These are phyloP conservation scores for Kurtzmaniella natalensis DNA, from an alignment of 1,139 yeast species.

Conservation along the genomic window DNA sequence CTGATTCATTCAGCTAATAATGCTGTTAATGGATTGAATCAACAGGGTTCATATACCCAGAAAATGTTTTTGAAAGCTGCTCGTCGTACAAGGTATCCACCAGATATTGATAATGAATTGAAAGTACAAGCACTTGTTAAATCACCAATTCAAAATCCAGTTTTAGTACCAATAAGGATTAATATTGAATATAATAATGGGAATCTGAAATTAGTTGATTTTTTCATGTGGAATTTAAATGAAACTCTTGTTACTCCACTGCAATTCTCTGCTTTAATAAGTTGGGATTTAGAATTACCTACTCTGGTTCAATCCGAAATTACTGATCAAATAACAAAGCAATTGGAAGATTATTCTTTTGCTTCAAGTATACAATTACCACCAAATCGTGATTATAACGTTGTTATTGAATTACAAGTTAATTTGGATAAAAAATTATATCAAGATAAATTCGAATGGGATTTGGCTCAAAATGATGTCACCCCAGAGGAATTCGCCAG, in stretches of 20 bases:
- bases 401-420: slow-evolving; percentile 75
- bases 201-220: slow-evolving; percentile 62
- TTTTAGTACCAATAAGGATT: slow-evolving; percentile 73
- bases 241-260: slow-evolving; percentile 80
- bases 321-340: slow-evolving; percentile 68
- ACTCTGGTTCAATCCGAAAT: slow-evolving; percentile 59
- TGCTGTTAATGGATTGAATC: slow-evolving; percentile 19
- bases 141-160: slow-evolving; percentile 18
- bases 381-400: slow-evolving; percentile 65
- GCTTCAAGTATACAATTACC: slow-evolving; percentile 61
- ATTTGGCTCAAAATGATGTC: slow-evolving; percentile 56
- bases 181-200: slow-evolving; percentile 67
- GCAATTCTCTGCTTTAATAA: slow-evolving; percentile 73
- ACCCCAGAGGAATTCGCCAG: slow-evolving; percentile 86
- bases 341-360: slow-evolving; percentile 63
- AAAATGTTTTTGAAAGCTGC: slow-evolving; percentile 33
- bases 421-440: slow-evolving; percentile 78
- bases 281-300: slow-evolving; percentile 81
- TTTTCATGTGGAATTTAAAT: slow-evolving; percentile 85
- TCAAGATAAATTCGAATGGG: slow-evolving; percentile 97
- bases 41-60: slow-evolving; percentile 16
- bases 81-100: slow-evolving; percentile 26
- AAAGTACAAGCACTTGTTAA: slow-evolving; percentile 4
- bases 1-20: slow-evolving; percentile 18
- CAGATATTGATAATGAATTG: slow-evolving; percentile 15